Base-by-base conservation (phyloP, 352 stramenopile species). In the Phytopythium litorale region DNA sequence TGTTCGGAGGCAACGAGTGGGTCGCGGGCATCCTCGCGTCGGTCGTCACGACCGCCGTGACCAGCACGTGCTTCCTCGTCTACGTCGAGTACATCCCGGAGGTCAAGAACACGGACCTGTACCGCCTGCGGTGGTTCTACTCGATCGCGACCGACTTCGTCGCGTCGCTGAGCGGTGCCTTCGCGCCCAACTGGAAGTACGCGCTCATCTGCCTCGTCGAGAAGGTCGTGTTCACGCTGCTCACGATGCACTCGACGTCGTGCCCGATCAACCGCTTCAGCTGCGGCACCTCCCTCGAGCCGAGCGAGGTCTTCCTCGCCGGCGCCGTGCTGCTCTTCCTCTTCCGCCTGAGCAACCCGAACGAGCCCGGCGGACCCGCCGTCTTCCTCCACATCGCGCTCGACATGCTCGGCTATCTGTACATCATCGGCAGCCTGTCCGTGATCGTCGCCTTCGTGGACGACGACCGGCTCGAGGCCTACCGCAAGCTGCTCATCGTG, bases 221-320 rank as follows among this genome's bases (percentile, higher is more conserved):
- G 63, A 91, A 89, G 61, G 60, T 64, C 19, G 77, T 91, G 21
- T 91, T 91, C 51, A 87, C 77, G 21, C 62, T 92, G 21, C 60
- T 87, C 37, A 89, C 80, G 0, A 73, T 90, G 64, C 75, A 86
- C 54, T 88, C 76, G 43, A 87, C 73, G 50, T 78, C 79, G 16
- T 92, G 83, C 42, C 76, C 76, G 19, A 81, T 88, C 62, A 93
- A 93, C 68, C 82, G 81, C 60, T 82, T 89, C 46, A 73, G 67
- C 28, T 92, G 83, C 53, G 82, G 76, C 18, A 58, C 74, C 2
- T 75, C 68, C 7, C 49, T 90, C 19, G 69, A 81, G 21, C 76
- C 82, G 45, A 70, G 70, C 11, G 68, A 85, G 56, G 66, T 86
- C 19, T 83, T 84, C 55, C 56, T 87, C 28, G 75, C 77, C 0